Evolutionary conservation across 1,284 basidiomycete species (phyloP), one percentile per base, ranked within the genome.

Genomic region (Ganoderma boninense): DNA sequence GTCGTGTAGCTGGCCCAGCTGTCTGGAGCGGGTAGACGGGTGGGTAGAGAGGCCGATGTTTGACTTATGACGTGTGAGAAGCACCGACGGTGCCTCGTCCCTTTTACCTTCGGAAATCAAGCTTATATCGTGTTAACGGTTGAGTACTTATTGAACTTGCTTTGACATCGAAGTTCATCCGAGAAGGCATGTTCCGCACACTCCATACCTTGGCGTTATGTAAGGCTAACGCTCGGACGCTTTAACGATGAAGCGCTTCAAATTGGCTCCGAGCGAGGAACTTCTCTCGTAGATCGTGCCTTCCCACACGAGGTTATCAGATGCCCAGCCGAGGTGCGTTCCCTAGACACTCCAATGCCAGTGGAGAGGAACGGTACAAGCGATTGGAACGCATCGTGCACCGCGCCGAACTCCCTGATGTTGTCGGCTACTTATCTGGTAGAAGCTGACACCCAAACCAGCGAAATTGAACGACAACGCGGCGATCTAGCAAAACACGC

Each of bases 21-120:
- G 71, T 75, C 57, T 75, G 74, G 74, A 70, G 65, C 20, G 74
- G 73, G 54, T 73, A 67, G 70, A 57, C 26, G 11, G 52, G 10
- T 29, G 20, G 23, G 4, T 8, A 35, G 11, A 11, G 57, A 40
- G 18, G 35, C 8, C 14, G 32, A n/a, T 60, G 18, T 0, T 18
- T 29, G 32, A 23, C 6, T 29, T 14, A 20, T 35, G 54, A 29
- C 54, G 4, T 57, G 26, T 18, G 29, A 16, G 29, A 18, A 18
- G 29, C 29, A 26, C 13, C n/a, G n/a, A n/a, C 49, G 23, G 23
- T 52, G 49, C 49, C 23, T 26, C 26, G 49, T 26, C 49, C 11
- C 23, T 26, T 52, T 7, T 26, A 26, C 26, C 11, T 11, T 35
- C 29, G 54, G 26, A 57, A 57, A 57, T 57, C 29, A 35, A 57